A percentile compares a stretch with the other conserved stretches of the same genome.
These are phyloP conservation scores for Pulveroboletus ravenelii DNA, from an alignment of 768 basidiomycete genomes.

Conservation along the genomic window DNA sequence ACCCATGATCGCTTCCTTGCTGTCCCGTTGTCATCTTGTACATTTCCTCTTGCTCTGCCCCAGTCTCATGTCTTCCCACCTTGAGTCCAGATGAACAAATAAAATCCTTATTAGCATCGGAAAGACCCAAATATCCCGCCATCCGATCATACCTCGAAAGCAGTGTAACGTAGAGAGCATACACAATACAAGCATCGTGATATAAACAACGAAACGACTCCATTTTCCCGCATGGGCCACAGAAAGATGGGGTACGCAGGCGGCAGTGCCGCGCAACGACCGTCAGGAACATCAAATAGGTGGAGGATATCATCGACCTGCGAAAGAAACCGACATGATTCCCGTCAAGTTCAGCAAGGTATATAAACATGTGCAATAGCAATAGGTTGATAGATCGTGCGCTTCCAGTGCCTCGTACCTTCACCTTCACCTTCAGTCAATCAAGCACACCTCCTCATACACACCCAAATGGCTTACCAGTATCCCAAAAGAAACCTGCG, in stretches of 20 bases:
- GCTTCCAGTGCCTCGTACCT: slow-evolving; percentile 25
- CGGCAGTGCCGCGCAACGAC: slow-evolving; percentile 24
- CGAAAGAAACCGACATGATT: slow-evolving; percentile 26
- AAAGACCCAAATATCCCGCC: slow-evolving; percentile 7
- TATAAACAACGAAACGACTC: slow-evolving; percentile 26
- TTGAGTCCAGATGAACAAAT: neutral
- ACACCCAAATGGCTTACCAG: slow-evolving; percentile 15
- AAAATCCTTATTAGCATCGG: slow-evolving; percentile 25
- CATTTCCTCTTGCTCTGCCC: neutral
- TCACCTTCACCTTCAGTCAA: slow-evolving; percentile 2
- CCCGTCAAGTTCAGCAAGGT: slow-evolving; percentile 29
- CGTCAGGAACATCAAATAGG: slow-evolving; percentile 25
- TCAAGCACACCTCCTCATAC: neutral
- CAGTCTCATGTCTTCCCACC: neutral
- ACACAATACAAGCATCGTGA: slow-evolving; percentile 24
- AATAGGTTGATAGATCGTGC: slow-evolving; percentile 30
- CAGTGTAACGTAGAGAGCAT: slow-evolving; percentile 27
- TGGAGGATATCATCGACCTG: slow-evolving; percentile 30
- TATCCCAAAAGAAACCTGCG: slow-evolving; percentile 24
- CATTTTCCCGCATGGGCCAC: slow-evolving; percentile 6
- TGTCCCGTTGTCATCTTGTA: slow-evolving; percentile 9
- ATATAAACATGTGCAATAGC: slow-evolving; percentile 33
- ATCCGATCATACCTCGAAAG: slow-evolving; percentile 17
- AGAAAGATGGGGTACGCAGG: slow-evolving; percentile 11
- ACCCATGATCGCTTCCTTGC: neutral